phyloP scores from a whole-genome alignment of 2,329 filamentous ascomycete species.

The Aspergillus awamori region DNA sequence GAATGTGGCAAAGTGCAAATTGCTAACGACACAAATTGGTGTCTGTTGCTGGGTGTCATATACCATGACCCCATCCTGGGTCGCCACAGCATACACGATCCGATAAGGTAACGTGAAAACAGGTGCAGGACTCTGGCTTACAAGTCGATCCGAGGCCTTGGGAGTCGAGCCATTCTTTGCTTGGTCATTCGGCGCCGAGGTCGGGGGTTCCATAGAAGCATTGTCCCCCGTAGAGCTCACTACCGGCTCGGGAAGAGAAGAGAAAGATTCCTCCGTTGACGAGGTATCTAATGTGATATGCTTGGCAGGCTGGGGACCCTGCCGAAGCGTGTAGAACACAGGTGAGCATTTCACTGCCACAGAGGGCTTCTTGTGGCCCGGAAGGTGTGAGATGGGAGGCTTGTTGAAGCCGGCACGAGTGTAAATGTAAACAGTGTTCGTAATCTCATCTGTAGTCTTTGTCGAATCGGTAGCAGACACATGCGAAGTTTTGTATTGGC shows the following conservation, averaged over 20 bases:
- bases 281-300: slow-evolving; percentile 95
- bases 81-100: slow-evolving; percentile 95
- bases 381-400: slow-evolving; percentile 89
- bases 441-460: slow-evolving; percentile 80
- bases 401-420: slow-evolving; percentile 95
- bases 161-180: slow-evolving; percentile 58
- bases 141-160: slow-evolving; percentile 54
- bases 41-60: slow-evolving; percentile 98
- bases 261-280: slow-evolving; percentile 79
- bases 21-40: slow-evolving; percentile 91
- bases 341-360: slow-evolving; percentile 95
- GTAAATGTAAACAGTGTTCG: slow-evolving; percentile 98
- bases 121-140: slow-evolving; percentile 58
- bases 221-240: slow-evolving; percentile 51
- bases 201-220: slow-evolving; percentile 77
- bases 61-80: slow-evolving; percentile 89
- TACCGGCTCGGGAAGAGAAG: slow-evolving; percentile 79
- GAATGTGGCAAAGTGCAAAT: slow-evolving; percentile 95
- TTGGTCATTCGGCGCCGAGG: slow-evolving; percentile 49
- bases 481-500: slow-evolving; percentile 86
- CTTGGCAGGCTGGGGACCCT: slow-evolving; percentile 69
- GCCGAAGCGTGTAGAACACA: slow-evolving; percentile 79
- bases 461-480: slow-evolving; percentile 65
- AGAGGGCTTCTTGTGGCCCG: slow-evolving; percentile 96
- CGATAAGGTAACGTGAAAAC: slow-evolving; percentile 88